Conservation (phyloP, 106 monocot genomes). For the Dendrobium officinale region DNA sequence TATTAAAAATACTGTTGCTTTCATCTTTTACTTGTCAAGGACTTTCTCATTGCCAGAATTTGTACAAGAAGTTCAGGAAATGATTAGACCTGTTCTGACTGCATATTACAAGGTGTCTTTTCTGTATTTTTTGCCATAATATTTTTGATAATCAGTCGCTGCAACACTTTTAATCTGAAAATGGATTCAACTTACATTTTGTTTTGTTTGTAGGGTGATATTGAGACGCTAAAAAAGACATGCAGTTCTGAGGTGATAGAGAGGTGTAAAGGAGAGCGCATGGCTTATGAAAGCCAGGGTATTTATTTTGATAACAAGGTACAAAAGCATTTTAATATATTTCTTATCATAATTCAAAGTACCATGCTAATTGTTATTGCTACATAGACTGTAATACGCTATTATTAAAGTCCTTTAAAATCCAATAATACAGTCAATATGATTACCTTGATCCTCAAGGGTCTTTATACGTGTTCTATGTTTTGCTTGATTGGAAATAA, state of each 20-base stretch:
- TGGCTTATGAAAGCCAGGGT: conserved; percentile 68
- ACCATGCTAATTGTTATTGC: not conserved
- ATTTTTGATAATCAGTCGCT: not conserved
- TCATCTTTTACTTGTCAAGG: conserved; percentile 28
- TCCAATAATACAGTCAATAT: not conserved
- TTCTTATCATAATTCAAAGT: not conserved
- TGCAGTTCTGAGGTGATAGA: conserved; percentile 88
- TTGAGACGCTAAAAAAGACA: conserved; percentile 71
- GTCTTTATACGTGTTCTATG: too few relatives aligned
- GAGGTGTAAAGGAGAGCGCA: conserved; percentile 75
- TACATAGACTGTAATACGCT: not conserved
- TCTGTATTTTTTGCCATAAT: not conserved
- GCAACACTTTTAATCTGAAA: not conserved
- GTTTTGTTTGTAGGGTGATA: conserved; percentile 51
- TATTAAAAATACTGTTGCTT: not conserved
- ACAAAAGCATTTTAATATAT: conserved; percentile 6
- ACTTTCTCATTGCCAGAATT: conserved; percentile 92
- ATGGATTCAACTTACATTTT: not conserved
- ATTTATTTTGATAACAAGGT: conserved; percentile 92
- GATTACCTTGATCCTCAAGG: too few relatives aligned
- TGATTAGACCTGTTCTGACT: conserved; percentile 72
- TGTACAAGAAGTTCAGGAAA: conserved; percentile 94
- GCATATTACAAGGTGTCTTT: conserved; percentile 72
- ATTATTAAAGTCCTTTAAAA: not conserved
- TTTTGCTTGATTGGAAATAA: too few relatives aligned